phyloP scores from a whole-genome alignment of 2,329 filamentous ascomycete genomes.

The Diaporthe vexans region DNA sequence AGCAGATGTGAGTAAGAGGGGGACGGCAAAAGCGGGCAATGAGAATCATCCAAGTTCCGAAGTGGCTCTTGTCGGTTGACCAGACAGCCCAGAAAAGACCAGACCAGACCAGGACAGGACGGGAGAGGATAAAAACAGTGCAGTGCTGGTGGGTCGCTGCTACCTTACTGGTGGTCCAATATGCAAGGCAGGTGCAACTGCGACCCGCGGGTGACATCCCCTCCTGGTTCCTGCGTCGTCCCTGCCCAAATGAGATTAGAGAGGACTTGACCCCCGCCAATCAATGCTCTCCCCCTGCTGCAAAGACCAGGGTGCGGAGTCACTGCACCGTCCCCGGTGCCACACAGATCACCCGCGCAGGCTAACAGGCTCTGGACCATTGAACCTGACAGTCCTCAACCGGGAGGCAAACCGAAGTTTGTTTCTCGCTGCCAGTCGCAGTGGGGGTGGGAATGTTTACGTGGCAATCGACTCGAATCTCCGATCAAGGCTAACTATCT shows the following conservation, averaged over 20 bases:
- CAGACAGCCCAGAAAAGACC: constrained; percentile 12
- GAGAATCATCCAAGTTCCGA: constrained; percentile 1
- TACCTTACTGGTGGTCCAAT: constrained; percentile 7
- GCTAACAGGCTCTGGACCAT: constrained; percentile 22
- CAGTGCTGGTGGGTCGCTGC: constrained; percentile 9
- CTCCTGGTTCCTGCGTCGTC: constrained; percentile 36
- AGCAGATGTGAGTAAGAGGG: constrained; percentile 21
- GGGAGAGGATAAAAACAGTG: constrained; percentile 10
- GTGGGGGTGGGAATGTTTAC: constrained; percentile 26
- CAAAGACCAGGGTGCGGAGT: constrained; percentile 18
- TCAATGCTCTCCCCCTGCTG: constrained; percentile 28
- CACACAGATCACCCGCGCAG: constrained; percentile 7
- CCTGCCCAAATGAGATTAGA: constrained; percentile 37
- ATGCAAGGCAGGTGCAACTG: constrained; percentile 7
- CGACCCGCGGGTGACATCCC: constrained; percentile 22
- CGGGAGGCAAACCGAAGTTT: constrained; percentile 11
- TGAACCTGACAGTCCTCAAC: neutral
- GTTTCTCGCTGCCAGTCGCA: constrained; percentile 18
- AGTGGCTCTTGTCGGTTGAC: constrained; percentile 7
- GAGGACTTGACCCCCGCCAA: constrained; percentile 34
- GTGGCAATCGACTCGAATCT: constrained; percentile 27
- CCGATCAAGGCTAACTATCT: neutral
- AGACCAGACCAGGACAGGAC: constrained; percentile 7
- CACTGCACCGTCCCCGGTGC: constrained; percentile 6
- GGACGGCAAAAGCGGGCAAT: constrained; percentile 28